Evolutionary conservation across 805 yeast genomes (phyloP).

Genomic region (Ogataea chonburiensis): DNA sequence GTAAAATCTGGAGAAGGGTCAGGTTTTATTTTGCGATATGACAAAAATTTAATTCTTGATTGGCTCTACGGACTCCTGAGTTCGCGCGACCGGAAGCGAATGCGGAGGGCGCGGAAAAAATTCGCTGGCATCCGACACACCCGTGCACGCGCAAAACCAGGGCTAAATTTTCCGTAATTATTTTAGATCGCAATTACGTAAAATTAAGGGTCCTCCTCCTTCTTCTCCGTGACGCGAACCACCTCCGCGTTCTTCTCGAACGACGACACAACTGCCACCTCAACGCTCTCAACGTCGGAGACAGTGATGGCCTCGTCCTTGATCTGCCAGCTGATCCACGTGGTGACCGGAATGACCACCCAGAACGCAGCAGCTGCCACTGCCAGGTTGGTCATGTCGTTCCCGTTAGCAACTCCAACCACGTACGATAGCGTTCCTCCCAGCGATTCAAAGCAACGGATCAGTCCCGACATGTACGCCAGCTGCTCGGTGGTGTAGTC

Average conservation of each 20-base stretch:
- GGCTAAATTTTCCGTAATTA: neutral
- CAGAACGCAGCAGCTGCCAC: slow-evolving; percentile 28
- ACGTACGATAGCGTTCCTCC: slow-evolving; percentile 24
- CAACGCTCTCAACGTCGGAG: neutral
- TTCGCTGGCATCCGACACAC: slow-evolving; percentile 4
- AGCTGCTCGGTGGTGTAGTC: slow-evolving; percentile 22
- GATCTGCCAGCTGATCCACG: slow-evolving; percentile 2
- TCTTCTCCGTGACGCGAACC: neutral
- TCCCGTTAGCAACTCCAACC: slow-evolving; percentile 25
- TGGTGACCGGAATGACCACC: slow-evolving; percentile 4
- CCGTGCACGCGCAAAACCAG: neutral
- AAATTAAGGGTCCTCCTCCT: too few relatives aligned
- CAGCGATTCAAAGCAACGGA: slow-evolving; percentile 26
- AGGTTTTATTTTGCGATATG: slow-evolving; percentile 7
- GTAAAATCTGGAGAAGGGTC: slow-evolving; percentile 1
- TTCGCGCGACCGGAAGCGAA: slow-evolving; percentile 16
- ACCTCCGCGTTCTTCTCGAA: neutral
- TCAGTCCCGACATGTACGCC: slow-evolving; percentile 22
- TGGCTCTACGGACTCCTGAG: slow-evolving; percentile 10
- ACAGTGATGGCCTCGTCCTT: neutral
- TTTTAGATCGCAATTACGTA: neutral
- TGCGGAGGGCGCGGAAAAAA: slow-evolving; percentile 14
- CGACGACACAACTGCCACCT: neutral
- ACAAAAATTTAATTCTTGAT: slow-evolving; percentile 10
- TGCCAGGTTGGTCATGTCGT: slow-evolving; percentile 27